Conservation (phyloP, 2,329 filamentous ascomycete species). For the Ceratocystis cubensis region DNA sequence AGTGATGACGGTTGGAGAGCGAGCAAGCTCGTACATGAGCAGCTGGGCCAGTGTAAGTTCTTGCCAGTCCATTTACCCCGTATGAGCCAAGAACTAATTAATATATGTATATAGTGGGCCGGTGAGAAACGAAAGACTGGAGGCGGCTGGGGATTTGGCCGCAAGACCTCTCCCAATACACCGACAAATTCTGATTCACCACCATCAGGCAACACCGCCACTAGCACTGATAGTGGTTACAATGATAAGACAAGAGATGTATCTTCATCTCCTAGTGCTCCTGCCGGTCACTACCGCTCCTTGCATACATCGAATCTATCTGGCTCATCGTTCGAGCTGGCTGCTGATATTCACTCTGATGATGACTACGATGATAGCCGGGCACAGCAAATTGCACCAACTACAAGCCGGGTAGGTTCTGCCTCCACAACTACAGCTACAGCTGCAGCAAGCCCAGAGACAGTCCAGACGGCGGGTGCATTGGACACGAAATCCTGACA, state of each 20-base stretch:
- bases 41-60: conserved; percentile 45
- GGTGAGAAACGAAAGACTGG: conserved; percentile 58
- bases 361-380: conserved; percentile 11
- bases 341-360: conserved; percentile 18
- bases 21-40: conserved; percentile 52
- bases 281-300: conserved; percentile 15
- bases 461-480: background rate
- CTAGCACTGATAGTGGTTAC: conserved; percentile 17
- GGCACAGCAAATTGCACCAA: background rate
- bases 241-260: background rate
- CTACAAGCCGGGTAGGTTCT: background rate
- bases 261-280: conserved; percentile 14
- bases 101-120: conserved; percentile 37
- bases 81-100: background rate
- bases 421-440: background rate
- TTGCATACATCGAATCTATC: conserved; percentile 17
- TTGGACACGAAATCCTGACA: too few relatives aligned
- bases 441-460: background rate
- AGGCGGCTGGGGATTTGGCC: conserved; percentile 33
- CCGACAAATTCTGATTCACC: conserved; percentile 27
- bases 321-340: conserved; percentile 19
- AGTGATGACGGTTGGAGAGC: conserved; percentile 24
- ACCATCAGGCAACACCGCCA: conserved; percentile 24
- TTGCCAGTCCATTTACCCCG: background rate
- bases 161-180: conserved; percentile 28